Base-by-base conservation (phyloP, 1,284 basidiomycete species). In the Rhodotorula glutinis region DNA sequence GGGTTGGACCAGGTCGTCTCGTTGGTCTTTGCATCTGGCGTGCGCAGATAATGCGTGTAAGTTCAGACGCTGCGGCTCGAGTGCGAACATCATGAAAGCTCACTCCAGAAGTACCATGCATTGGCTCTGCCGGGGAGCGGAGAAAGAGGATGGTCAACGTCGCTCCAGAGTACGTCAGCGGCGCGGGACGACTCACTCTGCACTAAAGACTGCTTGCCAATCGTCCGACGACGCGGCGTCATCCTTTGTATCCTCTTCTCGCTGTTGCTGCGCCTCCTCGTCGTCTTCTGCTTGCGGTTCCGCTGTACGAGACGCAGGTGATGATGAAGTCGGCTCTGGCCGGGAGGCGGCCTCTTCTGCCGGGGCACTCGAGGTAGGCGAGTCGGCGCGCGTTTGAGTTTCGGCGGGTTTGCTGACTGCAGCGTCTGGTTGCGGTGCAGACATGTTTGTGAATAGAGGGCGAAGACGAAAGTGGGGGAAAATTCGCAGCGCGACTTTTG, bases 1-100 rank as follows among this genome's bases (percentile, higher is more conserved):
- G 75, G 75, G 55, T 76, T 76, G 21, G 47, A 53, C 75, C 75
- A 76, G 9, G 74, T 74, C n/a, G 73, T 74, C 17, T 64, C 60
- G 46, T 62, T 54, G 13, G 74, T 74, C 30, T 59, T 30, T 3
- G 65, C 57, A 58, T 75, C 58, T 53, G 53, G n/a, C 8, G 11
- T 41, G 40, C 25, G 19, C n/a, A n/a, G n/a, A n/a, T n/a, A n/a
- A n/a, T n/a, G n/a, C n/a, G n/a, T n/a, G n/a, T n/a, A n/a, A n/a
- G n/a, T n/a, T n/a, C n/a, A n/a, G n/a, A n/a, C n/a, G n/a, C n/a
- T n/a, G n/a, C n/a, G n/a, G n/a, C n/a, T n/a, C n/a, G n/a, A n/a
- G n/a, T n/a, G n/a, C n/a, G n/a, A n/a, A n/a, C n/a, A n/a, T n/a
- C 33, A 8, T 9, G 5, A 40, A 14, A 43, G 23, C 52, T 46